These are phyloP conservation scores for Trametes punicea DNA, from an alignment of 768 basidiomycete genomes.

Conservation along the genomic window DNA sequence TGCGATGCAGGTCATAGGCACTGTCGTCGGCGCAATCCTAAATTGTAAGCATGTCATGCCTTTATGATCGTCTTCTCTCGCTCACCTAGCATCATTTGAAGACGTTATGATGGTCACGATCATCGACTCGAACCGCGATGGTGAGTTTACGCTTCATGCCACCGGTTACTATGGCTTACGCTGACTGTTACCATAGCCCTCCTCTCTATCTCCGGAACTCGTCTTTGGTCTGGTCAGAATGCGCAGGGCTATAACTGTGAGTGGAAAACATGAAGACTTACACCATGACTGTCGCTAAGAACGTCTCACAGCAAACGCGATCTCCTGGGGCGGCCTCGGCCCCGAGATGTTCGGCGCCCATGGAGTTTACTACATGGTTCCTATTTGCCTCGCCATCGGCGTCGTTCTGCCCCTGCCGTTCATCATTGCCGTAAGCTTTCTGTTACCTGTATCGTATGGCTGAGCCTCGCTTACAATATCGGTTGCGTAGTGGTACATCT, in stretches of 20 bases:
- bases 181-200: constrained; percentile 34
- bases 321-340: constrained; percentile 56
- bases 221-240: constrained; percentile 50
- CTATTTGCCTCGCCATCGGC: constrained; percentile 46
- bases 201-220: constrained; percentile 48
- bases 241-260: constrained; percentile 49
- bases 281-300: not conserved
- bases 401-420: constrained; percentile 54
- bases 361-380: constrained; percentile 17
- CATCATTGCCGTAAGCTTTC: constrained; percentile 31
- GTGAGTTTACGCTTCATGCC: constrained; percentile 3
- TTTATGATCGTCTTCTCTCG: not conserved
- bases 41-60: constrained; percentile 31
- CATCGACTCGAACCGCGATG: constrained; percentile 27
- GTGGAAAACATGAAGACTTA: not conserved
- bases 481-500: constrained; percentile 36
- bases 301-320: constrained; percentile 32
- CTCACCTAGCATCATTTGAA: not conserved
- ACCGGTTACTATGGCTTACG: not conserved
- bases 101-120: constrained; percentile 32
- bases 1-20: constrained; percentile 38
- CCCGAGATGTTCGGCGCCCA: constrained; percentile 20
- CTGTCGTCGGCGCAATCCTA: constrained; percentile 49
- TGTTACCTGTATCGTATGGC: no score
- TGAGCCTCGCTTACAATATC: not conserved